Base-by-base conservation (phyloP, 2,329 filamentous ascomycete genomes). In the Xylariaceae sp. region DNA sequence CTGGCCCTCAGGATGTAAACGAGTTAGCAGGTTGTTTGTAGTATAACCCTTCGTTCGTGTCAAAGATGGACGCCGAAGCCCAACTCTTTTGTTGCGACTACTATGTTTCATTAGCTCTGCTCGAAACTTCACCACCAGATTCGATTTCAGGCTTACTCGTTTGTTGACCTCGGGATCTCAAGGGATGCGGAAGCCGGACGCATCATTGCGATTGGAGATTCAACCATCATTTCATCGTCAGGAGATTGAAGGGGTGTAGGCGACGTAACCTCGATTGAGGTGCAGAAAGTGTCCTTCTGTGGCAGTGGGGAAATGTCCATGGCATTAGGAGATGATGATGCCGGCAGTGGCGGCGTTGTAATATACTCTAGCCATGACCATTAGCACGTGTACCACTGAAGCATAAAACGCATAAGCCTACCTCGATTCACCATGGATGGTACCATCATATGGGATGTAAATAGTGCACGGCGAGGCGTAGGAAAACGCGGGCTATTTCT, bases 301-400 rank as follows among this genome's bases (percentile, higher is more conserved):
- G 92, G 92, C 33, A 97, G 76, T 32, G 94, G 93, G 37, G 93
- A 97, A 72, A 97, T 86, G 68, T 97, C 92, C 91, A 97, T 96
- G 50, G 85, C 80, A 71, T 96, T 92, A 6, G 92, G 92, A 37
- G 93, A 96, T 6, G 92, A 97, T 1, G 91, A 89, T 2, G 75
- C 54, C 18, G 85, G 86, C 46, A 96, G 79, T 36, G 91, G 90
- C 54, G 94, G 92, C 30, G 92, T 96, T 29, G 88, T 95, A 65
- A 91, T 83, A 66, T 82, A 84, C 70, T 90, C 91, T 87, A 74
- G 57, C 50, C 35, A 55, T 55, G 3, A 8, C 18, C 8, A 49
- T 64, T 45, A 64, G 49, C 32, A n/a, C 20, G 18, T 16, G 13
- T 26, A 13, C 8, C 10, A 16, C 7, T 7, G 7, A 29, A n/a